Percentiles rank a stretch among this genome's conserved stretches.
phyloP scores from a whole-genome alignment of 1,139 yeast genomes.

The Saccharomyces hybrid region DNA sequence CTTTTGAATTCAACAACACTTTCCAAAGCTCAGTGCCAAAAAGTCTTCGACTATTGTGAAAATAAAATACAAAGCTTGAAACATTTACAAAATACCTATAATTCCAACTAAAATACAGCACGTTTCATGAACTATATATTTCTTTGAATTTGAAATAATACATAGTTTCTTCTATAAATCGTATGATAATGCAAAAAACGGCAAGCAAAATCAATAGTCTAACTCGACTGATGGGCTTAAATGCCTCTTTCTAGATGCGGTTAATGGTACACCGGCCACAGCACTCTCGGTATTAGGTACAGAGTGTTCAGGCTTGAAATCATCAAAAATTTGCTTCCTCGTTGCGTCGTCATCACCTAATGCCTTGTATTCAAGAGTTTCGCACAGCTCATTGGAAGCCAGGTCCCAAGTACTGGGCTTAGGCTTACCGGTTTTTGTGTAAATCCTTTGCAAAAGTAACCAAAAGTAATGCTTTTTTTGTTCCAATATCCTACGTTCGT shows the following conservation, averaged over 20 bases:
- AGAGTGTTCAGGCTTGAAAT: slow-evolving; percentile 15
- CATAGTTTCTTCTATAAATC: slow-evolving; percentile 1
- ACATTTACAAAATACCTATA: neutral
- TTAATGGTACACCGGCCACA: slow-evolving; percentile 2
- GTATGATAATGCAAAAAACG: no score
- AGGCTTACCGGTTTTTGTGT: slow-evolving; percentile 24
- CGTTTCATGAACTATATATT: neutral
- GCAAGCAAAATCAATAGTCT: slow-evolving; percentile 8
- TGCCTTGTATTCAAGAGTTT: slow-evolving; percentile 33
- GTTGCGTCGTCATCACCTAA: slow-evolving; percentile 32
- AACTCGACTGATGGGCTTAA: slow-evolving; percentile 19
- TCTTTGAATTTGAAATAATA: neutral
- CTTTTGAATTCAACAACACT: neutral
- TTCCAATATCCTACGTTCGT: slow-evolving; percentile 32
- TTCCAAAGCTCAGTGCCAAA: neutral
- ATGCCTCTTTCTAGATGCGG: slow-evolving; percentile 11
- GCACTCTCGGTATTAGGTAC: slow-evolving; percentile 15
- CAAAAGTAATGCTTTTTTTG: slow-evolving; percentile 36
- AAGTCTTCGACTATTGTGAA: neutral
- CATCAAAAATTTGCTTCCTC: slow-evolving; percentile 14
- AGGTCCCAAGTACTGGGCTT: slow-evolving; percentile 35
- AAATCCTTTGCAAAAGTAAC: slow-evolving; percentile 32
- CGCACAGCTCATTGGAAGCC: slow-evolving; percentile 29
- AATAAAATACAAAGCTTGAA: neutral
- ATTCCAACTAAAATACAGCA: neutral